phyloP scores from a whole-genome alignment of 2,329 filamentous ascomycete species.

The Colletotrichum brevisporum region DNA sequence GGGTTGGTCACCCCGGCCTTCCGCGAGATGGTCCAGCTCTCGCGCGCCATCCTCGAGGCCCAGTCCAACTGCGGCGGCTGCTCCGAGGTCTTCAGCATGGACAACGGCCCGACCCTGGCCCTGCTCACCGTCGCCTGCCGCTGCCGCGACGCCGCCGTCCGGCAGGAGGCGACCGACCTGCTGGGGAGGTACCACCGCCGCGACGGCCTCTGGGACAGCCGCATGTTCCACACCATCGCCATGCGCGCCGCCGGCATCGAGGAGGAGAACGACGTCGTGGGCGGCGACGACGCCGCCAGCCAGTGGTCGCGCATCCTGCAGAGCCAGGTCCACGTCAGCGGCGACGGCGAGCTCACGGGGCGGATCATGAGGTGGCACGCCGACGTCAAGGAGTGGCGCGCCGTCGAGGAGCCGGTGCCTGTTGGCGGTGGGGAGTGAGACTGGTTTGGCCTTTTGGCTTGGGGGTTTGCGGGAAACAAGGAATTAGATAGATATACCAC shows the following conservation, averaged over 20 bases:
- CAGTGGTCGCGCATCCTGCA: constrained; percentile 57
- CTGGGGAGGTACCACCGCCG: constrained; percentile 57
- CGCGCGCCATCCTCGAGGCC: constrained; percentile 52
- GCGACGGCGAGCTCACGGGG: constrained; percentile 37
- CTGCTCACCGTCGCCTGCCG: constrained; percentile 57
- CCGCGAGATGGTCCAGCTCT: constrained; percentile 55
- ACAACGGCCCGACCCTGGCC: constrained; percentile 61
- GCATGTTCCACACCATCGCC: constrained; percentile 56
- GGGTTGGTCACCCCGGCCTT: constrained; percentile 57
- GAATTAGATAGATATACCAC: too few species aligned
- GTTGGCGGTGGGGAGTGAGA: background rate
- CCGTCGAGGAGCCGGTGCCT: background rate
- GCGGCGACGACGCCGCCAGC: constrained; percentile 50
- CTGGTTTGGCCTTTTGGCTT: background rate
- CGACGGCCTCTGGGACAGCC: constrained; percentile 60
- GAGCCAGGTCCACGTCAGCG: constrained; percentile 56
- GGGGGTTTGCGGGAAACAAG: too few species aligned
- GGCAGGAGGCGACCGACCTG: constrained; percentile 57
- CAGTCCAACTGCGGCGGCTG: constrained; percentile 33
- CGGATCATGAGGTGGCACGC: constrained; percentile 16
- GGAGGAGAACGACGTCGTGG: constrained; percentile 47
- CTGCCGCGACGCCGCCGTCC: constrained; percentile 54
- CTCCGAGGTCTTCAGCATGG: constrained; percentile 58
- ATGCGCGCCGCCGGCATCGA: constrained; percentile 55
- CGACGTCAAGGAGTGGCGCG: background rate